Conservation (phyloP, 108 stramenopile genomes). For the Skeletonema grethae region DNA sequence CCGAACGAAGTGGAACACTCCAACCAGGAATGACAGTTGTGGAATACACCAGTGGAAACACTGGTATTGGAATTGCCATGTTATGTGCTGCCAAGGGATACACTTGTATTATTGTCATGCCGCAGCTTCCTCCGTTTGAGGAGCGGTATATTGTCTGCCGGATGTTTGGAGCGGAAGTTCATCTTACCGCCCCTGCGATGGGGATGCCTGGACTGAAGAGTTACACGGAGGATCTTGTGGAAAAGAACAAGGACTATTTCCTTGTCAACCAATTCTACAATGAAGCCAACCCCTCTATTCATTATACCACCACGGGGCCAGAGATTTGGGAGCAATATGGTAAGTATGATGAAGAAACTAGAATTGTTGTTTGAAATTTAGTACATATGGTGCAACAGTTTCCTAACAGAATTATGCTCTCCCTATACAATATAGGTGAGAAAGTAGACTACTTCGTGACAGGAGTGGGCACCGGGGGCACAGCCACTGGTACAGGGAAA, state of each 20-base stretch:
- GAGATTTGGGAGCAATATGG: constrained; percentile 80
- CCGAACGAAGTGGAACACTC: constrained; percentile 66
- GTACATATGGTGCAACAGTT: background rate
- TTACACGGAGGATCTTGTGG: constrained; percentile 14
- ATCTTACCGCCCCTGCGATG: constrained; percentile 65
- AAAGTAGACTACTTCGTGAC: constrained; percentile 44
- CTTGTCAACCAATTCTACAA: constrained; percentile 94
- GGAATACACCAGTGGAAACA: constrained; percentile 90
- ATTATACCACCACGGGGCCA: constrained; percentile 77
- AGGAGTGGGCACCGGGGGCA: constrained; percentile 84
- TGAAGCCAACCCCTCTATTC: constrained; percentile 68
- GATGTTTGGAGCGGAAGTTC: constrained; percentile 73
- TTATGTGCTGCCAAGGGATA: constrained; percentile 80
- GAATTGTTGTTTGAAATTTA: background rate
- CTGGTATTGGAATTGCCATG: constrained; percentile 80
- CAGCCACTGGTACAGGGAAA: constrained; percentile 55
- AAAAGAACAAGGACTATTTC: constrained; percentile 51
- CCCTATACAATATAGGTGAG: background rate
- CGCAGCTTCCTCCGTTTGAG: constrained; percentile 84
- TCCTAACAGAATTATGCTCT: background rate
- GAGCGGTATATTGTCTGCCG: constrained; percentile 62
- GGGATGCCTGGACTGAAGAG: background rate
- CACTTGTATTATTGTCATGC: constrained; percentile 78
- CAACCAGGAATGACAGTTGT: constrained; percentile 81
- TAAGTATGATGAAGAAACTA: constrained; percentile 60